Percentiles rank a stretch among this genome's conserved stretches.
Evolutionary conservation across 2,329 filamentous ascomycete species (phyloP).

Genomic region (Xylariaceae sp.): DNA sequence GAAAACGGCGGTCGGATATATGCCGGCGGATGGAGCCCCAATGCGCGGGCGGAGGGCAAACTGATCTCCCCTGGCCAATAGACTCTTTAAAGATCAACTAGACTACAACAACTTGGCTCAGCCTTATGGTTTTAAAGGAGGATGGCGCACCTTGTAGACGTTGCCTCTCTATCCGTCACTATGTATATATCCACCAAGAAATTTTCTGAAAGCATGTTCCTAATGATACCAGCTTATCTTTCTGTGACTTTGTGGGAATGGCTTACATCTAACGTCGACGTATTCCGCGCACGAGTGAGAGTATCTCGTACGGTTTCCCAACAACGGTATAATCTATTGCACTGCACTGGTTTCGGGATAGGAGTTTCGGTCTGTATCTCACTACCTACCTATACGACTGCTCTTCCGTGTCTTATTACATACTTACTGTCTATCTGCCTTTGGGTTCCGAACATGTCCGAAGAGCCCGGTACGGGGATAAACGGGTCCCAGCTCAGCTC

Average conservation of each 20-base stretch:
- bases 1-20: conserved; percentile 69
- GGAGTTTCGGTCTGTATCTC: too few relatives aligned
- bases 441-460: too few relatives aligned
- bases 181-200: conserved; percentile 23
- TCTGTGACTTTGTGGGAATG: not conserved
- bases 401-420: too few relatives aligned
- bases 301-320: too few relatives aligned
- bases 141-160: conserved; percentile 17
- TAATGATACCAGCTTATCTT: not conserved
- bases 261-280: not conserved
- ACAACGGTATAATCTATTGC: too few relatives aligned
- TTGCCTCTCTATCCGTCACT: conserved; percentile 18
- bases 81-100: conserved; percentile 26
- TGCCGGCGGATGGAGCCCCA: conserved; percentile 83
- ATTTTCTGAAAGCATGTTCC: conserved; percentile 7
- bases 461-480: too few relatives aligned
- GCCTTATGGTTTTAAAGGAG: conserved; percentile 14
- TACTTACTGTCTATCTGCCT: too few relatives aligned
- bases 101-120: conserved; percentile 18
- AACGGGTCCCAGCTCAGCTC: too few relatives aligned
- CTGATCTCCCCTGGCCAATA: conserved; percentile 89
- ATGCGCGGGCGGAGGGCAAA: conserved; percentile 71
- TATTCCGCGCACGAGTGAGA: not conserved
- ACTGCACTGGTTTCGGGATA: too few relatives aligned
- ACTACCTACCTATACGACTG: too few relatives aligned